Evolutionary conservation across 202 grass and related monocot species (phyloP).

Genomic region (Schoenoplectus triqueter): DNA sequence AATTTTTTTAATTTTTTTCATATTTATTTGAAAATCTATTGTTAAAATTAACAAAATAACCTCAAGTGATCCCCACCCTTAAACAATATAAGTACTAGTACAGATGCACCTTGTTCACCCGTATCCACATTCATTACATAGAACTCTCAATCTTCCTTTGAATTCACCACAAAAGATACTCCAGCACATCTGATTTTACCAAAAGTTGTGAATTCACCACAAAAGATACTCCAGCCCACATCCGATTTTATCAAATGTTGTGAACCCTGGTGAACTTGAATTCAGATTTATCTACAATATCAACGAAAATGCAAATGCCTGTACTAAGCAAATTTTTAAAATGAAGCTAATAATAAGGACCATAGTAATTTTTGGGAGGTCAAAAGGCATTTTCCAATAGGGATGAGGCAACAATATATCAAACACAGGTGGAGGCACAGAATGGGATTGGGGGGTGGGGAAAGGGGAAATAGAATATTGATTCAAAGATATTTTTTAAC

Average conservation of each 20-base stretch:
- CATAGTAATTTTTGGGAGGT: not conserved
- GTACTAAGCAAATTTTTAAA: not conserved
- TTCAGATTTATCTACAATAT: not conserved
- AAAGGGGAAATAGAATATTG: too few species aligned
- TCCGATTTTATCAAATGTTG: not conserved
- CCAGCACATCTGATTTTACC: not conserved
- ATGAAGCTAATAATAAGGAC: constrained; percentile 14
- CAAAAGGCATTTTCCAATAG: too few species aligned
- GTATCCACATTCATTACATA: not conserved
- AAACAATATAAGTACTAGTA: not conserved
- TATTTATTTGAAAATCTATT: too few species aligned
- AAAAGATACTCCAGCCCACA: not conserved
- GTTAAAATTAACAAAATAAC: too few species aligned
- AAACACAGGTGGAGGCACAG: too few species aligned
- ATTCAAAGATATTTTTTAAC: too few species aligned
- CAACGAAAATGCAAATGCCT: not conserved
- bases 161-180: not conserved
- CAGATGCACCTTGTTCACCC: not conserved
- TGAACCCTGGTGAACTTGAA: not conserved
- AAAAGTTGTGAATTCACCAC: constrained; percentile 12
- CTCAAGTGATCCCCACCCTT: not conserved
- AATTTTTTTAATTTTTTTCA: too few species aligned
- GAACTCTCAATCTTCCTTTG: constrained; percentile 3
- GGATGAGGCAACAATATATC: too few species aligned
- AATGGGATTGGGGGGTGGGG: too few species aligned